Evolutionary conservation across 75 land plant genomes (phyloP).

Genomic region (Cunninghamia lanceolata): DNA sequence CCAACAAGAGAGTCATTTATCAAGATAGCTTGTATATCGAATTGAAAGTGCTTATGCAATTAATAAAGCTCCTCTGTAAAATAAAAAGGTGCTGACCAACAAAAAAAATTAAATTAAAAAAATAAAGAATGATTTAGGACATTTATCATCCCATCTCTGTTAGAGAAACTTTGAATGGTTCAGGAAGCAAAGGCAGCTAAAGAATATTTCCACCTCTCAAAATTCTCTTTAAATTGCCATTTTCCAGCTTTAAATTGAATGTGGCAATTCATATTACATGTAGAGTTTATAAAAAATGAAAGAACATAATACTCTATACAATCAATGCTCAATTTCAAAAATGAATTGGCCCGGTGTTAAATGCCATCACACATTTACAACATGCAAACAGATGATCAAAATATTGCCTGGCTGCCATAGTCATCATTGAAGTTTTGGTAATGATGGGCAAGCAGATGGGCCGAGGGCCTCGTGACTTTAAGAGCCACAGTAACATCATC

Average conservation of each 20-base stretch:
- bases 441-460: conserved; percentile 82
- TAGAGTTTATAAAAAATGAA: conserved; percentile 1
- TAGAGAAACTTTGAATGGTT: neutral
- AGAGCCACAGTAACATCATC: conserved; percentile 77
- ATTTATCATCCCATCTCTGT: neutral
- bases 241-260: neutral
- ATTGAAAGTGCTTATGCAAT: neutral
- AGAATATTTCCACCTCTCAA: neutral
- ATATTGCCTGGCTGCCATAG: conserved; percentile 76
- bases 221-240: neutral
- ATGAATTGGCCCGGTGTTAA: neutral
- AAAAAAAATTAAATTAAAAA: neutral
- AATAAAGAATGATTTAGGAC: neutral
- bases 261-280: neutral
- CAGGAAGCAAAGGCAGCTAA: neutral
- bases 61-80: neutral
- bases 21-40: neutral
- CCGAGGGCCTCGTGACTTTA: conserved; percentile 92
- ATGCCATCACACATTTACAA: neutral
- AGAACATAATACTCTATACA: neutral
- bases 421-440: conserved; percentile 90
- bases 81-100: neutral
- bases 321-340: neutral
- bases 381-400: neutral
- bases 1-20: neutral